Percentiles rank a stretch among this genome's conserved stretches.
These are phyloP conservation scores for Colletotrichum navitas DNA, from an alignment of 2,329 filamentous ascomycete species.

Conservation along the genomic window DNA sequence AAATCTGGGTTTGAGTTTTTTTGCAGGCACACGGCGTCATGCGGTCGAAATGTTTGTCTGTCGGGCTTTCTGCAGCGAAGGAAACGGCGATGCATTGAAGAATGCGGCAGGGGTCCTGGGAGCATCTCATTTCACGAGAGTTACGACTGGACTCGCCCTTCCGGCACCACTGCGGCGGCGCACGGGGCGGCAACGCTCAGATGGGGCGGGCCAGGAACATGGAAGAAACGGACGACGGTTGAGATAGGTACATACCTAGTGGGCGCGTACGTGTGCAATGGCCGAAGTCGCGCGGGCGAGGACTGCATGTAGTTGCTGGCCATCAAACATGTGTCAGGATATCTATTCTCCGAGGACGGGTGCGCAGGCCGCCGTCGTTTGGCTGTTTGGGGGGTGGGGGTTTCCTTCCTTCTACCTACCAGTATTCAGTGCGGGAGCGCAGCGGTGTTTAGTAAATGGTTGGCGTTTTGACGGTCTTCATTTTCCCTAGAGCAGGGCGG, in stretches of 20 bases:
- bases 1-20: neutral
- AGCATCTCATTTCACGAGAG: constrained; percentile 34
- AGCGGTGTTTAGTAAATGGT: neutral
- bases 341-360: constrained; percentile 19
- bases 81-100: constrained; percentile 5
- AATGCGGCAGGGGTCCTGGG: constrained; percentile 23
- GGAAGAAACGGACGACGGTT: neutral
- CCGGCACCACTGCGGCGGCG: constrained; percentile 13
- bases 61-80: neutral
- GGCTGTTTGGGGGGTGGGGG: neutral
- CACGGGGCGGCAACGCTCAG: constrained; percentile 20
- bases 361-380: neutral
- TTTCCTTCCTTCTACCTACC: neutral
- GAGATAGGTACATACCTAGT: neutral
- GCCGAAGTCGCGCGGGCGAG: neutral
- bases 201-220: neutral
- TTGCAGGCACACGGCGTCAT: neutral
- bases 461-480: constrained; percentile 6
- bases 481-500: neutral
- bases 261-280: neutral
- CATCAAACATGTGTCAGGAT: constrained; percentile 24
- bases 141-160: constrained; percentile 12
- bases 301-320: neutral
- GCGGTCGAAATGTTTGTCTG: constrained; percentile 1
- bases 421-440: neutral